Base-by-base conservation (phyloP, 1,139 yeast species). In the Pichia inconspicua region DNA sequence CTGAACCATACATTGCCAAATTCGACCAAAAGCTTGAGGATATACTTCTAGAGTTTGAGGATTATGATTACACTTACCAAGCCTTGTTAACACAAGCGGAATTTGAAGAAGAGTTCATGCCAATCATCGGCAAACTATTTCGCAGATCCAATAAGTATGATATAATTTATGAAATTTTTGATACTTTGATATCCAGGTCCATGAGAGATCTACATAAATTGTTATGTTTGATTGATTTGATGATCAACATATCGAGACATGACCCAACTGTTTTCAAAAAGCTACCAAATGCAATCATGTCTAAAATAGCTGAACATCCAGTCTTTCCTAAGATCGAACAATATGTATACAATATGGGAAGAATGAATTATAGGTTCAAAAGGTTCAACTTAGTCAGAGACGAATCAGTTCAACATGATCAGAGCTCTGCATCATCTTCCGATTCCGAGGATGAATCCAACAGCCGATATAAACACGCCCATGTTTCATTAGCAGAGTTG, bases 171-270 rank as follows among this genome's bases (percentile, higher is more conserved):
- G 48, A 51, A 15, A 47, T 56, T 12, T 58, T 58, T 44, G 48
- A 48, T 22, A 43, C 41, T 11, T 41, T 58, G 17, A 17, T 55
- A 1, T 17, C 39, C 5, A 32, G 36, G 4, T 45, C 51, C 2
- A 17, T 46, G 4, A 41, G 41, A 22, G 53, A 50, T 32, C 30
- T 43, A 17, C 48, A 53, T 31, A 54, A 53, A 40, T 46, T 55
- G 9, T 41, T 60, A 11, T 56, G 59, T 36, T 15, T 60, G 22
- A 50, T 60, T 38, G 63, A 60, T 50, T 56, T 56, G 25, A 36
- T 51, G 44, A 48, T 59, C 5, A 53, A 53, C 34, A 44, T 58
- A 27, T 55, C 59, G 4, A 53, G 53, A 34, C 44, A 50, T 32
- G 57, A 60, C 43, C 46, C 58, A 2, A 45, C 44, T 9, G 46